Conservation (phyloP, 345 rosid species). For the Populus nigra region DNA sequence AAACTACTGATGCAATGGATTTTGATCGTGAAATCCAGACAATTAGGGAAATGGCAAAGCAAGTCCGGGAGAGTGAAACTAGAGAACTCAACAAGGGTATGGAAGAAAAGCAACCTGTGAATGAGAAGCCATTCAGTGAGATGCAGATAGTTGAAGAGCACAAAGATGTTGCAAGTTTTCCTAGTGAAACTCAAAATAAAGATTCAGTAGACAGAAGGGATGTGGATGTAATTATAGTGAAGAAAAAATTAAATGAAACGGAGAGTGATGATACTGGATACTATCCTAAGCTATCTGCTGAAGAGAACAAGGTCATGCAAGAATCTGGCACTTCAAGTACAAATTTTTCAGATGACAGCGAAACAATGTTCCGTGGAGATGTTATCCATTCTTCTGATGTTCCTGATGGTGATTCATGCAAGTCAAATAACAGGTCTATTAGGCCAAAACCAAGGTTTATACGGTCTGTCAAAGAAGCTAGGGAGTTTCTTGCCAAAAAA, state of each 20-base stretch:
- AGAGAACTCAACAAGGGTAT: slow-evolving; percentile 28
- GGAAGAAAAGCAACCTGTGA: slow-evolving; percentile 29
- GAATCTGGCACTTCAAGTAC: slow-evolving; percentile 25
- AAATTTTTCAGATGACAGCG: slow-evolving; percentile 26
- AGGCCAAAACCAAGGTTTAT: slow-evolving; percentile 55
- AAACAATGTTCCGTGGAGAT: slow-evolving; percentile 20
- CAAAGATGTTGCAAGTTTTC: slow-evolving; percentile 19
- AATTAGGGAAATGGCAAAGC: slow-evolving; percentile 57
- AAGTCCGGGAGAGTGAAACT: slow-evolving; percentile 46
- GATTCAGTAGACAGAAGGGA: slow-evolving; percentile 22
- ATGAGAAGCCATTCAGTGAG: slow-evolving; percentile 18
- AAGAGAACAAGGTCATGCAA: slow-evolving; percentile 24
- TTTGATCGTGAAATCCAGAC: slow-evolving; percentile 45
- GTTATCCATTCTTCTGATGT: slow-evolving; percentile 34
- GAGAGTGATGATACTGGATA: slow-evolving; percentile 19
- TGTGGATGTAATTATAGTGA: slow-evolving; percentile 19
- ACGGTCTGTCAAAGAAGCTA: slow-evolving; percentile 80
- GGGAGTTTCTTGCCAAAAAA: slow-evolving; percentile 61
- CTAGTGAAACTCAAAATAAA: slow-evolving; percentile 16
- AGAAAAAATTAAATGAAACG: slow-evolving; percentile 1
- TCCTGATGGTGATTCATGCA: slow-evolving; percentile 23
- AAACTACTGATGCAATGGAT: slow-evolving; percentile 23
- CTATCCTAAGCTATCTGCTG: slow-evolving; percentile 22
- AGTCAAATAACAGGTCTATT: slow-evolving; percentile 20
- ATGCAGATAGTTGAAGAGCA: slow-evolving; percentile 13